Conservation (phyloP, 1,139 yeast genomes). For the Keqinozyma sinolaborantium region DNA sequence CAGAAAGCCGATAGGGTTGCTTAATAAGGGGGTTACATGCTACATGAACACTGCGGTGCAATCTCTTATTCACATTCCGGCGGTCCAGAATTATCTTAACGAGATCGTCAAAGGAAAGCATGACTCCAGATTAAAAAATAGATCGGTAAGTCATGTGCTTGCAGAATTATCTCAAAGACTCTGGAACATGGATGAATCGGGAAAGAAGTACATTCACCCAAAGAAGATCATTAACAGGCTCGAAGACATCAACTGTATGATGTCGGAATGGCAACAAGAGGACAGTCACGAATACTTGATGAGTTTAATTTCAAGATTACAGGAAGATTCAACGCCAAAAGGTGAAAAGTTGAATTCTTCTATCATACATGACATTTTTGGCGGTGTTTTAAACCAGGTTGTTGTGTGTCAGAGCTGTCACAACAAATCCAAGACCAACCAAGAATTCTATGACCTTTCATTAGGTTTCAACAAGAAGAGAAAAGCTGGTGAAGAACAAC, state of each 20-base stretch:
- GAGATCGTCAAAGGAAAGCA: constrained; percentile 58
- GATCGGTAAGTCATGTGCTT: constrained; percentile 66
- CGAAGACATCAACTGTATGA: constrained; percentile 89
- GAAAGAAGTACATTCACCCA: constrained; percentile 59
- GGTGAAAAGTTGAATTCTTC: constrained; percentile 80
- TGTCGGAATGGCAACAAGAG: constrained; percentile 97
- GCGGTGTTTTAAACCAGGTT: constrained; percentile 81
- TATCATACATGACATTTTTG: constrained; percentile 87
- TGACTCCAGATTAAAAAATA: constrained; percentile 40
- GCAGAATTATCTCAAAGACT: constrained; percentile 70
- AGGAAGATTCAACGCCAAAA: constrained; percentile 89
- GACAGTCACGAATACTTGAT: constrained; percentile 96
- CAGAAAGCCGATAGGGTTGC: constrained; percentile 65
- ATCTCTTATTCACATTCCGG: constrained; percentile 85
- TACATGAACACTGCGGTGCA: constrained; percentile 96
- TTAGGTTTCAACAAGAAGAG: constrained; percentile 57
- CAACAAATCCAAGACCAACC: constrained; percentile 81
- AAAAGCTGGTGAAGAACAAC: constrained; percentile 8
- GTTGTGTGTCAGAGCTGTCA: constrained; percentile 82
- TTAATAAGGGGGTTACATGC: constrained; percentile 94
- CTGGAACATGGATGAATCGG: constrained; percentile 49
- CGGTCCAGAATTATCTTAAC: constrained; percentile 76
- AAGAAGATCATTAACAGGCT: constrained; percentile 67
- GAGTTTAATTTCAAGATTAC: constrained; percentile 83
- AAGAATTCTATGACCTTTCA: constrained; percentile 90